Conservation (phyloP, 306 rosid species). For the Sechiopsis laciniata region DNA sequence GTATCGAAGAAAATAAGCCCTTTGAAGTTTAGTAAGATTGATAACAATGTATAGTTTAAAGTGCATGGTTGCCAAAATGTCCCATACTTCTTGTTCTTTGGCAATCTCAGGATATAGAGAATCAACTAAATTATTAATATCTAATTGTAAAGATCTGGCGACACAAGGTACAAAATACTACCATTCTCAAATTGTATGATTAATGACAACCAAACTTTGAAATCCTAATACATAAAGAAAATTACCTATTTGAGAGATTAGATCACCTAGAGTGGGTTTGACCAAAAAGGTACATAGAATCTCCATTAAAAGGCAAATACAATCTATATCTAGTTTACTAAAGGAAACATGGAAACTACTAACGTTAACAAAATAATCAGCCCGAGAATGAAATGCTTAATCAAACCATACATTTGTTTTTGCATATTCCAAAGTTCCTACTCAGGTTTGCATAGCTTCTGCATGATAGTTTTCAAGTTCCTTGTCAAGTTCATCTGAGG, state of each 20-base stretch:
- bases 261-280: background rate
- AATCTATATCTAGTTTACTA: background rate
- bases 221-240: too few relatives aligned
- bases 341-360: background rate
- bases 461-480: constrained; percentile 84
- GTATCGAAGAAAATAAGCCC: too few relatives aligned
- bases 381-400: background rate
- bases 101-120: too few relatives aligned
- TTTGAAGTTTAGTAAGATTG: too few relatives aligned
- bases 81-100: too few relatives aligned
- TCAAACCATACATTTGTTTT: background rate
- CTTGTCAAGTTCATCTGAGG: constrained; percentile 73
- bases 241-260: too few relatives aligned
- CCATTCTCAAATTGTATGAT: too few relatives aligned
- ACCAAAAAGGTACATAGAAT: background rate
- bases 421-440: background rate
- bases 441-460: constrained; percentile 59
- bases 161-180: background rate
- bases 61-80: too few relatives aligned
- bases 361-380: background rate
- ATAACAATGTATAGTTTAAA: too few relatives aligned
- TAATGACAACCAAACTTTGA: too few relatives aligned
- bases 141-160: too few relatives aligned
- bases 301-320: constrained; percentile 13
- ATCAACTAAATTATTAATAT: too few relatives aligned